Evolutionary conservation across 75 land plant species (phyloP), one percentile per base, ranked within the genome.

Genomic region (Pinus taeda): DNA sequence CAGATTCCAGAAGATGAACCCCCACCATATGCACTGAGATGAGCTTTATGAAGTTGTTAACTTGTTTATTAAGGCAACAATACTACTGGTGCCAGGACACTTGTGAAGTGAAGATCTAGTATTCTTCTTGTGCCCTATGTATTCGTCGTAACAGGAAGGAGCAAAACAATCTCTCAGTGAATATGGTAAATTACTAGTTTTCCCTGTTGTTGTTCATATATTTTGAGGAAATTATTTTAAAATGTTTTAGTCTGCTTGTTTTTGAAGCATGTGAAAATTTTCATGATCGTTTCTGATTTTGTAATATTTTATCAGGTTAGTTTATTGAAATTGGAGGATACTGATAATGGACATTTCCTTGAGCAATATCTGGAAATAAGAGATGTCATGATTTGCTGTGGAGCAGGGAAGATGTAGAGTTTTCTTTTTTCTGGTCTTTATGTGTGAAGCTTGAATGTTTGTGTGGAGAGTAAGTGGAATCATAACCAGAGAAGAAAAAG

Each of bases 1-100:
- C 39, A 67, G 71, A 67, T 67, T 33, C 71, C 71, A 36, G 71
- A 67, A 67, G 71, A 67, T 67, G 71, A 67, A 67, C 71, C 71
- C 6, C 71, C 71, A 7, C 71, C 49, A 18, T 67, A 67, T 18
- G 71, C 71, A 67, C 30, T 39, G 45, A 67, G 71, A 15, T 67
- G 71, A 67, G 33, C 71, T 33, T 67, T 39, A 36, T 39, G 12
- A 18, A 39, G 71, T 67, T 3, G 11, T 29, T 20, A 39, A 49
- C 18, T 37, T 67, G 8, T 36, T 37, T 39, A 37, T 67, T 7
- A 67, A 39, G 20, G 49, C 71, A 67, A 18, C 71, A 66, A 20
- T 66, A 18, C 4, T 3, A 37, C 71, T 36, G 20, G 71, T 67
- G 11, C 55, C 55, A 49, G 21, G 39, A 20, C 39, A 67, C 20